Percentiles rank a stretch among this genome's conserved stretches.
Evolutionary conservation across 1,284 basidiomycete genomes (phyloP).

Genomic region (Anthracocystis walkeri): DNA sequence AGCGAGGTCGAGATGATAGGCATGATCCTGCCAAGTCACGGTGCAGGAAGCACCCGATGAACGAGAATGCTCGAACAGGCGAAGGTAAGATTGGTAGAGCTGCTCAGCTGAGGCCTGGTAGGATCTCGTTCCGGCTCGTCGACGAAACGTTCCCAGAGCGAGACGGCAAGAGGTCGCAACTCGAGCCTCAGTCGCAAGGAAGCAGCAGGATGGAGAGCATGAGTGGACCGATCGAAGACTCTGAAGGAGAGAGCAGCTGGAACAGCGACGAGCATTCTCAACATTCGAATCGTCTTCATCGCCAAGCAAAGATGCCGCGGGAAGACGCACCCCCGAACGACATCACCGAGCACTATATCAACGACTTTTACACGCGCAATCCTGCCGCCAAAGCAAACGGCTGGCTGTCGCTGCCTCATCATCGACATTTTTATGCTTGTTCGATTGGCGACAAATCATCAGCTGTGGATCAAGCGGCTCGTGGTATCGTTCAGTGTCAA

Average conservation of each 20-base stretch:
- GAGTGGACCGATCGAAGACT: neutral
- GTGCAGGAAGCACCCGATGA: neutral
- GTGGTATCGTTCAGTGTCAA: conserved; percentile 5
- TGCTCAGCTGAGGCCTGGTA: conserved; percentile 16
- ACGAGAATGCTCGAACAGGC: conserved; percentile 22
- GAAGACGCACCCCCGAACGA: neutral
- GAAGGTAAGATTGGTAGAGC: conserved; percentile 33
- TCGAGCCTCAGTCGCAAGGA: neutral
- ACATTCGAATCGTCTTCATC: conserved; percentile 17
- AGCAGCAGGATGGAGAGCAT: neutral
- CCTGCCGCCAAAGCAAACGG: conserved; percentile 38
- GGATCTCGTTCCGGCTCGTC: conserved; percentile 20
- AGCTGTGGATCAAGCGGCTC: conserved; percentile 1
- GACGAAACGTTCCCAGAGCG: neutral
- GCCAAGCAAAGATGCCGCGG: neutral
- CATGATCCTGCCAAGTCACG: neutral
- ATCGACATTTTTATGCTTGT: conserved; percentile 5
- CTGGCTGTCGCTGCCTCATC: conserved; percentile 39
- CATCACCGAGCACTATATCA: conserved; percentile 1
- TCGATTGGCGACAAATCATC: too few relatives aligned
- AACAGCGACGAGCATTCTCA: conserved; percentile 23
- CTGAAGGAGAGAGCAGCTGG: conserved; percentile 9
- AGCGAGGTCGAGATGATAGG: neutral
- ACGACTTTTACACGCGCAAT: conserved; percentile 34
- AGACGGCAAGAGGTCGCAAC: neutral